Base-by-base conservation (phyloP, 352 stramenopile species). In the Phytopythium oedochilum region DNA sequence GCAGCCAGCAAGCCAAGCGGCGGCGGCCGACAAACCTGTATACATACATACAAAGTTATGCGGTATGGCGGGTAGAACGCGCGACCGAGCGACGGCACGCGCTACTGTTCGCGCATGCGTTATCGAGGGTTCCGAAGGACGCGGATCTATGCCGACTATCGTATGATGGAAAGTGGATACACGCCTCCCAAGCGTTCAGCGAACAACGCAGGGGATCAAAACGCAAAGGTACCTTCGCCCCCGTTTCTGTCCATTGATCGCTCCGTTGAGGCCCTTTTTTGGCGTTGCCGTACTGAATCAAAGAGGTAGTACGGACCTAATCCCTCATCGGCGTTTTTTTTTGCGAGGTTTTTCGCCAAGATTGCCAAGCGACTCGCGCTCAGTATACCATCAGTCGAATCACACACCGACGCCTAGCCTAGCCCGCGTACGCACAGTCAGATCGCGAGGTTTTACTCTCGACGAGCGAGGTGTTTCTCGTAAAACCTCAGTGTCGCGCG, bases 1-100 rank as follows among this genome's bases (percentile, higher is more conserved):
- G 31, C 47, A 53, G 47, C 47, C 31, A 43, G 31, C 47, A 43
- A 43, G 47, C 47, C 47, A 53, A 53, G 31, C 31, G 31, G 23
- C 29, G 46, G 29, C 29, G 47, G 32, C 9, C 40, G 2, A 15
- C 5, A 5, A 17, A 53, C 47, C 47, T 53, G 28, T 53, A 42
- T 43, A 18, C 11, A 20, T 3, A 18, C n/a, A 43, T 14, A 10
- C 47, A 43, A 40, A 42, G 47, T 22, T 53, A 53, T 53, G 31
- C 7, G 9, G 2, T 22, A 53, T 53, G 11, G 5, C 18, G 29
- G 47, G 47, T 42, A 20, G 29, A 40, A 40, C n/a, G 26, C 7
- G 47, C 47, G 47, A 53, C 31, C 47, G 31, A 4, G 47, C 47
- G 47, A 53, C 31, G 36, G 29, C 8, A 52, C 20, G 28, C 20